Percentiles rank a stretch among this genome's conserved stretches.
Evolutionary conservation across 2,329 filamentous ascomycete species (phyloP).

Genomic region (Botrytis pseudocinerea): DNA sequence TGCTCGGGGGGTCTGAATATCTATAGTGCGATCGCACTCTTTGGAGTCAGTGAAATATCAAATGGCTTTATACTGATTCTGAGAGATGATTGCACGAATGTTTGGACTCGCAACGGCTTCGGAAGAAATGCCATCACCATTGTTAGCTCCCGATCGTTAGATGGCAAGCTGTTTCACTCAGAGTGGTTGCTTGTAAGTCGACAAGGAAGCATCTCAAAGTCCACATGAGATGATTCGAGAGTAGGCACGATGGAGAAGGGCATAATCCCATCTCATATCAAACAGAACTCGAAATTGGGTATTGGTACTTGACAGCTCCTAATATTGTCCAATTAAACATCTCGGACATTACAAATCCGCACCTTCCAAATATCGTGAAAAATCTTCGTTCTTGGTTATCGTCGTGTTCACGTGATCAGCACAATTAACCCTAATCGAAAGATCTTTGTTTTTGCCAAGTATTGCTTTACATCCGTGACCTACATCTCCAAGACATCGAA

Average conservation of each 20-base stretch:
- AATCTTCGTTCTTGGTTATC: neutral
- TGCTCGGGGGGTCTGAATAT: neutral
- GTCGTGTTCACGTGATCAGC: neutral
- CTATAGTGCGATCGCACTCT: neutral
- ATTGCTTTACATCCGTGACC: constrained; percentile 1
- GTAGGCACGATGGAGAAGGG: neutral
- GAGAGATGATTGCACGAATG: neutral
- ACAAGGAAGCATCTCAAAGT: neutral
- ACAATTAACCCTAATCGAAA: neutral
- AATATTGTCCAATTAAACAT: neutral
- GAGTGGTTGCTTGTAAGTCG: neutral
- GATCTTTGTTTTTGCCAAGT: constrained; percentile 4
- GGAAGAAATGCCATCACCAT: neutral
- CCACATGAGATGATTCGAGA: neutral
- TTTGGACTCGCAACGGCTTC: neutral
- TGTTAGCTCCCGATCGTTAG: neutral
- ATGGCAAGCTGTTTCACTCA: neutral
- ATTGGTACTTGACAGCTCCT: neutral
- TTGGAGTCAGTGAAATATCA: neutral
- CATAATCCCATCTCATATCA: neutral
- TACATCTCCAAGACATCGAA: constrained; percentile 17
- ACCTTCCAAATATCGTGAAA: neutral
- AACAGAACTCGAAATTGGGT: neutral
- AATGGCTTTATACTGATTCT: neutral
- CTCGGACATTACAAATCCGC: neutral